Conservation (phyloP, 768 basidiomycete genomes). For the Lactarius sanguifluus region DNA sequence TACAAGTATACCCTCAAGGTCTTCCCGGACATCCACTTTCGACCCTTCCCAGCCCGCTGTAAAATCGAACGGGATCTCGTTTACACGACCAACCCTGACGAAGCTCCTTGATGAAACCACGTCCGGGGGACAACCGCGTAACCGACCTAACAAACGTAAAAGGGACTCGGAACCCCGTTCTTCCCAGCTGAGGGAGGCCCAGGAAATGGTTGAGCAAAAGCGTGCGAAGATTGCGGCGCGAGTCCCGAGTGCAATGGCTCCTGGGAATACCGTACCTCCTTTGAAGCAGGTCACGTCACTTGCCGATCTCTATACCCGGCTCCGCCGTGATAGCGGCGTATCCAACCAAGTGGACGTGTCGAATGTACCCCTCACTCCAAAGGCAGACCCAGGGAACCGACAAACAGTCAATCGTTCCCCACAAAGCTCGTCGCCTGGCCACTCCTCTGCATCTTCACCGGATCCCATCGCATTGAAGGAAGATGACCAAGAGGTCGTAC, state of each 20-base stretch:
- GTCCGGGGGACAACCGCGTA: neutral
- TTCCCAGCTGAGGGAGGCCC: constrained; percentile 13
- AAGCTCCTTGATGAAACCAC: neutral
- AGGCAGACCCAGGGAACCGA: neutral
- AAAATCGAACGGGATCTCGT: neutral
- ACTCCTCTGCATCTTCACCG: constrained; percentile 13
- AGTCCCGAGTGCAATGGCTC: constrained; percentile 14
- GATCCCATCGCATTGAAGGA: constrained; percentile 20
- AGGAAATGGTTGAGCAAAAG: constrained; percentile 21
- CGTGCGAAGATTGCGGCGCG: constrained; percentile 23
- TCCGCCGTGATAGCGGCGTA: constrained; percentile 22
- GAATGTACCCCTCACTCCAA: neutral
- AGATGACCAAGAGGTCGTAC: constrained; percentile 14
- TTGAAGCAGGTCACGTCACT: constrained; percentile 12
- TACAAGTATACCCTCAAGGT: neutral
- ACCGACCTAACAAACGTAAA: constrained; percentile 12
- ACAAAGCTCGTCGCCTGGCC: neutral
- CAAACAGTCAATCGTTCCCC: neutral
- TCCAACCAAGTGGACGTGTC: neutral
- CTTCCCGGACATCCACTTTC: constrained; percentile 6
- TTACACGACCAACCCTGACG: neutral
- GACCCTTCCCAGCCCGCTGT: constrained; percentile 2
- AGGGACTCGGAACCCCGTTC: constrained; percentile 1
- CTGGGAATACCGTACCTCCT: neutral
- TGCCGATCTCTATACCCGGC: constrained; percentile 19